phyloP scores from a whole-genome alignment of 2,329 filamentous ascomycete species.

The Elsinoe arachidis region DNA sequence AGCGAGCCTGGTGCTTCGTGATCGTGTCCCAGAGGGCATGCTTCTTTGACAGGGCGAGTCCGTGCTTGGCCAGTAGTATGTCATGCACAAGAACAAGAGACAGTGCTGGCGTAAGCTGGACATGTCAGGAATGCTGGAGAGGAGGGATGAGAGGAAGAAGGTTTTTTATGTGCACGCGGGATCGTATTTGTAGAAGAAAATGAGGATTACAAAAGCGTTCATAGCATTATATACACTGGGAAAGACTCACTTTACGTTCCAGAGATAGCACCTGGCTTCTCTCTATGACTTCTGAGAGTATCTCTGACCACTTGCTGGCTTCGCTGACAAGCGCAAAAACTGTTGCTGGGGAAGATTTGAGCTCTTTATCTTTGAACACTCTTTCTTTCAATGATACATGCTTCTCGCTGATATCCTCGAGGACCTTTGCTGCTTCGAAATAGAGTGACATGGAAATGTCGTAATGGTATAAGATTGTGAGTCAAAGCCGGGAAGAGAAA shows the following conservation, averaged over 20 bases:
- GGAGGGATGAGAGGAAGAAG: neutral
- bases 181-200: neutral
- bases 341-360: slow-evolving; percentile 72
- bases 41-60: slow-evolving; percentile 69
- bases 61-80: slow-evolving; percentile 68
- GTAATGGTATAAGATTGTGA: neutral
- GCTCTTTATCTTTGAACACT: slow-evolving; percentile 63
- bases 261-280: slow-evolving; percentile 63
- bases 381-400: slow-evolving; percentile 83
- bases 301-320: slow-evolving; percentile 78
- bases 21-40: slow-evolving; percentile 71
- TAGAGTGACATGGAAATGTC: slow-evolving; percentile 74
- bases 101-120: slow-evolving; percentile 68
- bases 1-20: slow-evolving; percentile 70
- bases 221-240: neutral
- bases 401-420: slow-evolving; percentile 53
- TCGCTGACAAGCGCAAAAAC: slow-evolving; percentile 83
- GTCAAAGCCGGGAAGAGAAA: neutral
- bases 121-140: slow-evolving; percentile 7
- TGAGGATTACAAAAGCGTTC: neutral
- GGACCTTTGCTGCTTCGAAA: slow-evolving; percentile 73
- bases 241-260: slow-evolving; percentile 66
- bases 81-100: slow-evolving; percentile 81
- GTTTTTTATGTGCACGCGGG: neutral
- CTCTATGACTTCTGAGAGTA: slow-evolving; percentile 87